Percentiles rank a stretch among this genome's conserved stretches.
These are phyloP conservation scores for Calonectria pseudoturangicola DNA, from an alignment of 2,329 filamentous ascomycete species.

Conservation along the genomic window DNA sequence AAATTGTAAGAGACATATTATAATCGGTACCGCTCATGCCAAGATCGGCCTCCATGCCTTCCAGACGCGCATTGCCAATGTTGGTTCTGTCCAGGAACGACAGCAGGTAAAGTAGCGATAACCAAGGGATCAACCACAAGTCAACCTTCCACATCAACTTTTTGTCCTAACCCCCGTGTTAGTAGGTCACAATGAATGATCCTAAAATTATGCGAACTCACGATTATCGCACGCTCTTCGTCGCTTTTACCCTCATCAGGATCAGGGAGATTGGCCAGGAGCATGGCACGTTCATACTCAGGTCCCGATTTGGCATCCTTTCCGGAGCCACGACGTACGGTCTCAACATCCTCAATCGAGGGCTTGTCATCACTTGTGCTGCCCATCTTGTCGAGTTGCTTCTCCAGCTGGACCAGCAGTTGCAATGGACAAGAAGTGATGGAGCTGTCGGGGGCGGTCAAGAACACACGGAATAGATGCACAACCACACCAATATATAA, in stretches of 20 bases:
- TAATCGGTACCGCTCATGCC: conserved; percentile 68
- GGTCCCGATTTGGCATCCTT: neutral
- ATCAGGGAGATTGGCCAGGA: conserved; percentile 56
- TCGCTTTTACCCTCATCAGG: conserved; percentile 76
- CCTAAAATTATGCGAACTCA: conserved; percentile 65
- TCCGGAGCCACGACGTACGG: neutral
- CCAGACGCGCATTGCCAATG: conserved; percentile 70
- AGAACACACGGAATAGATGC: too few relatives aligned
- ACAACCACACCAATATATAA: neutral
- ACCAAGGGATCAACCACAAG: conserved; percentile 73
- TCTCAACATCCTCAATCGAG: conserved; percentile 5
- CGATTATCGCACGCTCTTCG: conserved; percentile 76
- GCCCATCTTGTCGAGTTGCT: neutral
- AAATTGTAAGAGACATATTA: conserved; percentile 75
- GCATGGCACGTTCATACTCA: conserved; percentile 54
- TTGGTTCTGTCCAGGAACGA: conserved; percentile 65
- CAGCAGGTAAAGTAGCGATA: conserved; percentile 74
- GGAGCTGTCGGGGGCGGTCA: neutral
- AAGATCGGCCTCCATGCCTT: conserved; percentile 45
- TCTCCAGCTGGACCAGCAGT: neutral
- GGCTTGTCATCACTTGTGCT: neutral
- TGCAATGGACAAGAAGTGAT: neutral
- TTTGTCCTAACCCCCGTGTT: conserved; percentile 58
- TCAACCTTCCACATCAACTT: conserved; percentile 75
- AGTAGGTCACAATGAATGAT: neutral